Evolutionary conservation across 257 asterid genomes (phyloP).

Genomic region (Cynanchum wilfordii): DNA sequence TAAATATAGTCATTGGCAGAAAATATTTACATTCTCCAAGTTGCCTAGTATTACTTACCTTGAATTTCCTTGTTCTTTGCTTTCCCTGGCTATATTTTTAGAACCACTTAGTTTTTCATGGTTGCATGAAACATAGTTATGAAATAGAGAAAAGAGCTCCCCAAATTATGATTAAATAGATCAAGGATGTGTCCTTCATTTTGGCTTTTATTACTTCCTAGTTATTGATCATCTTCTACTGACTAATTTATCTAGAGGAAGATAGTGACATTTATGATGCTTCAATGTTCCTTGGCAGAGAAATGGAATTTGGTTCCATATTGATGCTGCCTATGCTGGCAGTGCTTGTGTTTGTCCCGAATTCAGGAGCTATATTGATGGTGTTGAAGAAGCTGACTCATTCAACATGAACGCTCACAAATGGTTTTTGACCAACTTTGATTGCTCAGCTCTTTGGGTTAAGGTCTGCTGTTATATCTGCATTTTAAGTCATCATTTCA

Average conservation of each 20-base stretch:
- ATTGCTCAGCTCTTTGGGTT: constrained; percentile 93
- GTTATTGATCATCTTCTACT: neutral
- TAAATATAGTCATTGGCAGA: neutral
- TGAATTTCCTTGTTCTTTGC: neutral
- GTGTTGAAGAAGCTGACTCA: constrained; percentile 79
- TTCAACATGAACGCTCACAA: constrained; percentile 97
- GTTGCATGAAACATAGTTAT: neutral
- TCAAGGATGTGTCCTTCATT: neutral
- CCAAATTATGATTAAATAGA: neutral
- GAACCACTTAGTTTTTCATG: neutral
- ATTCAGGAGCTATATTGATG: constrained; percentile 64
- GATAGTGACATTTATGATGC: constrained; percentile 15
- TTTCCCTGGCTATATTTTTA: neutral
- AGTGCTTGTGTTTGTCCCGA: constrained; percentile 96
- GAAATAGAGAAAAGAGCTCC: constrained; percentile 3
- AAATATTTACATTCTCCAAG: neutral
- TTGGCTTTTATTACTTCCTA: neutral
- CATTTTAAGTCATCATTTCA: neutral
- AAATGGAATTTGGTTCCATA: constrained; percentile 80
- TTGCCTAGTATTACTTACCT: neutral
- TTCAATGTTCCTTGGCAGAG: constrained; percentile 40
- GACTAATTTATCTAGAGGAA: neutral
- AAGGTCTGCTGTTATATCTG: constrained; percentile 50
- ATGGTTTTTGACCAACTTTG: constrained; percentile 96
- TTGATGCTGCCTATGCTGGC: constrained; percentile 99